phyloP scores from a whole-genome alignment of 257 asterid species.

The Lycium ferocissimum region DNA sequence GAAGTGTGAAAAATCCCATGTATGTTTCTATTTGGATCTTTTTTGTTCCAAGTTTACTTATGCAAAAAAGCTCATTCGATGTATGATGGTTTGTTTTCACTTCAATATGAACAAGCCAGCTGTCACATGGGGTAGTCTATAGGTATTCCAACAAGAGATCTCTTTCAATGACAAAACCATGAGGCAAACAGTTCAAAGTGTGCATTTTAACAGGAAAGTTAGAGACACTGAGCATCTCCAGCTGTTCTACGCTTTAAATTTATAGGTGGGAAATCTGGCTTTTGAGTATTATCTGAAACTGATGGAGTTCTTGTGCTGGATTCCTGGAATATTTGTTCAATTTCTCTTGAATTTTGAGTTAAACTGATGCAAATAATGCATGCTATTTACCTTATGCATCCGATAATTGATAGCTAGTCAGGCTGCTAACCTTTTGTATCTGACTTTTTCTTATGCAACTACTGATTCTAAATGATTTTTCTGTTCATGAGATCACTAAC shows the following conservation, averaged over 20 bases:
- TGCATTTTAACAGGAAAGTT: background rate
- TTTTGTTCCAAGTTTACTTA: background rate
- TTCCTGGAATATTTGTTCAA: background rate
- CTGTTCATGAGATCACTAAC: background rate
- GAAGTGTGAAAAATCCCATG: background rate
- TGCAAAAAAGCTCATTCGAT: constrained; percentile 2
- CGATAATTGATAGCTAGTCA: background rate
- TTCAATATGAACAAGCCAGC: background rate
- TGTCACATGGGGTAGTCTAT: constrained; percentile 8
- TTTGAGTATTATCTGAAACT: constrained; percentile 12
- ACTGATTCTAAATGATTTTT: constrained; percentile 1
- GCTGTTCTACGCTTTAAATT: background rate
- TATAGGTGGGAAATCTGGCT: background rate
- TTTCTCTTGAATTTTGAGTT: background rate
- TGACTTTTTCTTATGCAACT: background rate
- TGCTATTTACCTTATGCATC: background rate
- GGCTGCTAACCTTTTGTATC: background rate
- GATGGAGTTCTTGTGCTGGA: constrained; percentile 1
- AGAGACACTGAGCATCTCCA: background rate
- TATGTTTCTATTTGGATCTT: background rate
- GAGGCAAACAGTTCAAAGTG: background rate
- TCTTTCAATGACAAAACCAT: background rate
- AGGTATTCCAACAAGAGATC: constrained; percentile 2
- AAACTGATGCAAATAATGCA: constrained; percentile 3
- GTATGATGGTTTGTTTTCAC: background rate